Evolutionary conservation across 441 rosid species (phyloP).

Genomic region (Kokia cookei): DNA sequence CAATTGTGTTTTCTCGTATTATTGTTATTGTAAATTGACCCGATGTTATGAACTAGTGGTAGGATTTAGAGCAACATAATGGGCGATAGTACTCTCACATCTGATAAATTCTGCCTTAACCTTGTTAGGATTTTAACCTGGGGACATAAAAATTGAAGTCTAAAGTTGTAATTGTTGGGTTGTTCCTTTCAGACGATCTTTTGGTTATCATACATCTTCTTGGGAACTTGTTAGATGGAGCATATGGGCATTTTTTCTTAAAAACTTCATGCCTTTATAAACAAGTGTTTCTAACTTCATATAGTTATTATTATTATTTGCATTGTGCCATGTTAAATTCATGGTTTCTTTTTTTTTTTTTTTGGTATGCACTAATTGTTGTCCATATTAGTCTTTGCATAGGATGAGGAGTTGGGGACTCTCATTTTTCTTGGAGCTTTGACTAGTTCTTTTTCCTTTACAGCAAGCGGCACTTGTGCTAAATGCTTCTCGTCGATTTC

Average conservation of each 20-base stretch:
- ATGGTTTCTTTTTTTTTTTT: neutral
- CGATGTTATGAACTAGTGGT: neutral
- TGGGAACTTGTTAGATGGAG: neutral
- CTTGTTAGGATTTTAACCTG: neutral
- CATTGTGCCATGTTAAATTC: neutral
- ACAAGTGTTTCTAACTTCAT: neutral
- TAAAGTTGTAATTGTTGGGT: neutral
- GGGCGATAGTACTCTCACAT: neutral
- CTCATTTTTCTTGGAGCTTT: neutral
- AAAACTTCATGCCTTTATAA: neutral
- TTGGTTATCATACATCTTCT: neutral
- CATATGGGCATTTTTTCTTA: neutral
- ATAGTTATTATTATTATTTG: neutral
- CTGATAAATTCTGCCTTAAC: too few relatives aligned
- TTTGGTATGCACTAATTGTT: neutral
- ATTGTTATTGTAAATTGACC: neutral
- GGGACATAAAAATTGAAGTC: neutral
- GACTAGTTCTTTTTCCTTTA: constrained; percentile 15
- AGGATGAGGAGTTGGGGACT: neutral
- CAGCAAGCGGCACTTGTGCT: constrained; percentile 95
- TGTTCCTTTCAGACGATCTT: neutral
- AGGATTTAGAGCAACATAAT: neutral
- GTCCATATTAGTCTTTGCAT: neutral
- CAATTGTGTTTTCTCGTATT: neutral
- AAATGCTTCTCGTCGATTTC: constrained; percentile 93